Conservation (phyloP, 2,329 filamentous ascomycete species). For the Paracorniculantispora psalliotae region DNA sequence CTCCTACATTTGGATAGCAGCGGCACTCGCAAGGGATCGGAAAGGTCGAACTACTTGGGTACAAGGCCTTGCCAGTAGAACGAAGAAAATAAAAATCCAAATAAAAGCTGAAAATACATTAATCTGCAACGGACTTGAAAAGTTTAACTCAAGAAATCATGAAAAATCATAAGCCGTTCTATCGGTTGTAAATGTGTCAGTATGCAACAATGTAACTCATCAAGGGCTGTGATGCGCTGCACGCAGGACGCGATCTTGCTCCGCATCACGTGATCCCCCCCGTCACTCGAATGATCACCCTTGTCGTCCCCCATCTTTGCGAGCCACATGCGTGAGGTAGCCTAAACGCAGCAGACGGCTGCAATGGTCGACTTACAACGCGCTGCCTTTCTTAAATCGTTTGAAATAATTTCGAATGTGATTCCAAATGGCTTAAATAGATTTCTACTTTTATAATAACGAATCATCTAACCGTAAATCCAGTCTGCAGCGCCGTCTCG, state of each 20-base stretch:
- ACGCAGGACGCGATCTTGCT: background rate
- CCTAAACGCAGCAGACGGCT: background rate
- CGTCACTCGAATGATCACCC: background rate
- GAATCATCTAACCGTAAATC: background rate
- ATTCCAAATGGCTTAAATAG: background rate
- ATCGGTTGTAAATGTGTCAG: no score
- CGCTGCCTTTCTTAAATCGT: background rate
- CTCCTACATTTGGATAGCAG: no score
- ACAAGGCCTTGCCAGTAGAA: no score
- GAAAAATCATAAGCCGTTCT: no score
- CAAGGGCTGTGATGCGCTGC: background rate
- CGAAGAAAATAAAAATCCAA: no score
- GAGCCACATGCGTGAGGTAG: background rate
- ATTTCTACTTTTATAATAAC: background rate
- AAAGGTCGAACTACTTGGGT: no score
- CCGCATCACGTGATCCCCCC: slow-evolving; percentile 11
- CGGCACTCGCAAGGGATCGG: no score
- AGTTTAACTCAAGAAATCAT: no score
- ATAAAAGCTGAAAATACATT: no score
- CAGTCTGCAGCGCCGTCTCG: background rate
- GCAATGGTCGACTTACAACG: background rate
- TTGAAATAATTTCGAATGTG: background rate
- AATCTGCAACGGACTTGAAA: no score
- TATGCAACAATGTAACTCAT: no score
- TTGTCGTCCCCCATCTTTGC: background rate